Evolutionary conservation across 495 filamentous ascomycete species (phyloP).

Genomic region (Penicillium tannophilum): DNA sequence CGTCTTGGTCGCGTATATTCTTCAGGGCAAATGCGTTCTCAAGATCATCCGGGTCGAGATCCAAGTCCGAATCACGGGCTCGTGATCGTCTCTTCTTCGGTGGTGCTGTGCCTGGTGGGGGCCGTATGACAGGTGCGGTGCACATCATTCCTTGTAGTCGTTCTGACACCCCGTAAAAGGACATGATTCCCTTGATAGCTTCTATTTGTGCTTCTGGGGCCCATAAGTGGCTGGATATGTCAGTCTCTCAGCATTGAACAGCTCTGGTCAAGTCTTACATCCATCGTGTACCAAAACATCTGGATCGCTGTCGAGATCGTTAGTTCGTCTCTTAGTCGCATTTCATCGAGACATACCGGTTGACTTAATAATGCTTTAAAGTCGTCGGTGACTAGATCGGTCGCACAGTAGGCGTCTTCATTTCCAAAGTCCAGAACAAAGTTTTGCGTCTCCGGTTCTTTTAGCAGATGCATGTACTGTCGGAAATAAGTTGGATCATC

Average conservation of each 20-base stretch:
- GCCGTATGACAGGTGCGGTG: constrained; percentile 48
- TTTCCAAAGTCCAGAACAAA: constrained; percentile 75
- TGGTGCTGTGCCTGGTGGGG: constrained; percentile 17
- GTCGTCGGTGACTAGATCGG: constrained; percentile 53
- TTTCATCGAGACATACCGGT: constrained; percentile 26
- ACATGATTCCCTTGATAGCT: constrained; percentile 49
- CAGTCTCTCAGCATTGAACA: neutral
- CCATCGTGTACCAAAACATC: constrained; percentile 60
- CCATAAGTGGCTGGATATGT: constrained; percentile 65
- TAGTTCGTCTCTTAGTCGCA: neutral
- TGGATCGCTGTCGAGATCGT: constrained; percentile 31
- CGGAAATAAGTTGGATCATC: constrained; percentile 53
- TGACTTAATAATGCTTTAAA: constrained; percentile 41
- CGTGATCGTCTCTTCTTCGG: constrained; percentile 18
- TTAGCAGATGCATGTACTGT: constrained; percentile 35
- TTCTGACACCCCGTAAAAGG: constrained; percentile 67
- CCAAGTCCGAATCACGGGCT: constrained; percentile 10
- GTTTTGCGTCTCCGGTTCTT: constrained; percentile 51
- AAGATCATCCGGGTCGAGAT: constrained; percentile 30
- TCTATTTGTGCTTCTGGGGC: constrained; percentile 61
- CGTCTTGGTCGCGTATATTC: constrained; percentile 25
- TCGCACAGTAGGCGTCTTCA: constrained; percentile 61
- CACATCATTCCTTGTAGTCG: constrained; percentile 68
- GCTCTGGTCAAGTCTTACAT: constrained; percentile 52
- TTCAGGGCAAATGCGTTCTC: constrained; percentile 38